These are phyloP conservation scores for Ceratonia siliqua DNA, from an alignment of 306 rosid species.

Conservation along the genomic window DNA sequence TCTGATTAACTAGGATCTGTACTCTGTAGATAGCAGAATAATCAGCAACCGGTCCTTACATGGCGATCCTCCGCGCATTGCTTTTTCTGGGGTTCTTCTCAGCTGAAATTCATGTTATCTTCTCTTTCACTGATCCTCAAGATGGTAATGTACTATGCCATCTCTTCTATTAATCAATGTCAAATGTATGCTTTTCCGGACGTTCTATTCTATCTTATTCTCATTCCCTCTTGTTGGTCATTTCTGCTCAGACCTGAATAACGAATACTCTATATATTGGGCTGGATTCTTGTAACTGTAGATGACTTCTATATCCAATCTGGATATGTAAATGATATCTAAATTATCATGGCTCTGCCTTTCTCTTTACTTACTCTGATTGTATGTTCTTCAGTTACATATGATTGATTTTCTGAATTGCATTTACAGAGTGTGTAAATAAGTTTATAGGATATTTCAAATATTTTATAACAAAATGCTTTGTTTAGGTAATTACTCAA, in stretches of 20 bases:
- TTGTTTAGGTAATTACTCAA: too few relatives aligned
- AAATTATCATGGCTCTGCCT: not conserved
- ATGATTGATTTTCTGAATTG: slow-evolving; percentile 2
- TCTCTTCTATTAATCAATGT: not conserved
- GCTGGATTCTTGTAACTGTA: not conserved
- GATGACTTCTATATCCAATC: not conserved
- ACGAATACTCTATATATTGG: not conserved
- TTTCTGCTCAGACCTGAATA: not conserved
- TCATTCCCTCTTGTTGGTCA: not conserved
- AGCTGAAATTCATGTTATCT: slow-evolving; percentile 44
- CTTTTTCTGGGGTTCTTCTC: slow-evolving; percentile 56
- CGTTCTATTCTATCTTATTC: not conserved
- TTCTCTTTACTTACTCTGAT: not conserved
- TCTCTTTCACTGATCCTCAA: slow-evolving; percentile 52
- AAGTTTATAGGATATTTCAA: too few relatives aligned
- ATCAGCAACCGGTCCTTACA: slow-evolving; percentile 23
- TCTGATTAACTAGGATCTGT: not conserved
- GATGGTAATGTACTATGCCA: slow-evolving; percentile 54
- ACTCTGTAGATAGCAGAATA: slow-evolving; percentile 8
- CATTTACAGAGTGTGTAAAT: too few relatives aligned
- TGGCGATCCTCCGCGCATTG: slow-evolving; percentile 43
- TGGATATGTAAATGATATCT: not conserved
- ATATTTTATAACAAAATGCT: too few relatives aligned
- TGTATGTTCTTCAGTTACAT: not conserved
- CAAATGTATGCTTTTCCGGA: not conserved